These are phyloP conservation scores for Rhipidocladum racemiflorum DNA, from an alignment of 176 grass and related monocot species.

Conservation along the genomic window DNA sequence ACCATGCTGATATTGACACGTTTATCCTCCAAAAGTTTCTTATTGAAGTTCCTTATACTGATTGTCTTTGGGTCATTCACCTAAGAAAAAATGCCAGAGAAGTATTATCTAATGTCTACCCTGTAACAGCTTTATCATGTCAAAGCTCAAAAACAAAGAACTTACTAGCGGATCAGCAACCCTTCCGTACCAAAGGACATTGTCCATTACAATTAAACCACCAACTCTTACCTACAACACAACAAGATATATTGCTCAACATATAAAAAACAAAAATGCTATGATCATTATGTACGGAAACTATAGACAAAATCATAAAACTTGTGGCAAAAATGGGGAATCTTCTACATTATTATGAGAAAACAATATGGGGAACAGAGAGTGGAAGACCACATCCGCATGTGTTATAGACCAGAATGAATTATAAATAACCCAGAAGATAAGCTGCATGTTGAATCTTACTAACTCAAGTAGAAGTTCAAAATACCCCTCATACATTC, in stretches of 20 bases:
- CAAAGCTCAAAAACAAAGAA: not conserved
- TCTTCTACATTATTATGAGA: not conserved
- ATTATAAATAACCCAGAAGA: not conserved
- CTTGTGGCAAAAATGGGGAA: not conserved
- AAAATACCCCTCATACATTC: constrained; percentile 79
- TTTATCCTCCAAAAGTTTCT: constrained; percentile 82
- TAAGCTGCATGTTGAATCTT: constrained; percentile 32
- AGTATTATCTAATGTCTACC: constrained; percentile 1
- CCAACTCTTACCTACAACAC: constrained; percentile 67
- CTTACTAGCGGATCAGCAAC: constrained; percentile 74
- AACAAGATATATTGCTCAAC: constrained; percentile 1
- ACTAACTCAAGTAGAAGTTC: constrained; percentile 85
- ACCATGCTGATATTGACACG: constrained; percentile 86
- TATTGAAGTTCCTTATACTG: constrained; percentile 94
- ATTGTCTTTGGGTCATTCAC: constrained; percentile 76
- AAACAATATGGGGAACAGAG: not conserved
- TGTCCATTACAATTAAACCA: constrained; percentile 92
- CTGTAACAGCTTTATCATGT: not conserved
- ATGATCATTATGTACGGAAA: not conserved
- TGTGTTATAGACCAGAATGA: not conserved
- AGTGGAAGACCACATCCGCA: not conserved
- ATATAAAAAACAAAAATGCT: not conserved
- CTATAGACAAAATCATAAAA: not conserved
- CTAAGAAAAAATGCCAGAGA: constrained; percentile 37
- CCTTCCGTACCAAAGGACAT: constrained; percentile 97